A percentile compares a stretch with the other conserved stretches of the same genome.
Conservation (phyloP, 768 basidiomycete genomes). For the Amanita fuliginea region DNA sequence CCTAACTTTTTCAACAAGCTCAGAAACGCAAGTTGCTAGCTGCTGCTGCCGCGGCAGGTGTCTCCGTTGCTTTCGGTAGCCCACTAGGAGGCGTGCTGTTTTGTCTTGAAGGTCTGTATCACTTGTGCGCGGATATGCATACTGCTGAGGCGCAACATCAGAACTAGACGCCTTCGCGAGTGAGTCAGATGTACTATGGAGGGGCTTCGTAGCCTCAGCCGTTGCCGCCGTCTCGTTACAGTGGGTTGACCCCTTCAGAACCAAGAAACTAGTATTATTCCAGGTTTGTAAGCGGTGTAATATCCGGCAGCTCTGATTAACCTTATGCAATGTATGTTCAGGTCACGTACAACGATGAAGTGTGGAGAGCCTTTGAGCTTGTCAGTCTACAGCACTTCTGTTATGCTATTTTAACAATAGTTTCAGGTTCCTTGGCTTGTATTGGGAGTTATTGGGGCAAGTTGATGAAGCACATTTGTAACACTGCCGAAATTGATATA, state of each 20-base stretch:
- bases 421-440: slow-evolving; percentile 58
- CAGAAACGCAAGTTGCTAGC: slow-evolving; percentile 76
- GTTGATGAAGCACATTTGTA: slow-evolving; percentile 8
- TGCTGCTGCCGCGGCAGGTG: slow-evolving; percentile 77
- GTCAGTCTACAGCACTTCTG: slow-evolving; percentile 22
- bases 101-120: slow-evolving; percentile 52
- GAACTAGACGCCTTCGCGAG: slow-evolving; percentile 60
- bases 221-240: slow-evolving; percentile 80
- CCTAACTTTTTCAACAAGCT: slow-evolving; percentile 25
- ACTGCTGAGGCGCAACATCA: slow-evolving; percentile 10
- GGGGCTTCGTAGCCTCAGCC: slow-evolving; percentile 83
- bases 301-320: background rate
- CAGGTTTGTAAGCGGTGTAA: slow-evolving; percentile 29
- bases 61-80: slow-evolving; percentile 83
- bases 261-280: slow-evolving; percentile 74
- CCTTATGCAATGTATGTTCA: slow-evolving; percentile 11
- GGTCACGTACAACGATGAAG: slow-evolving; percentile 48
- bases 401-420: background rate
- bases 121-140: background rate
- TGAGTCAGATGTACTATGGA: slow-evolving; percentile 73
- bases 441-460: slow-evolving; percentile 52
- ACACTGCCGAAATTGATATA: slow-evolving; percentile 4
- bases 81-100: slow-evolving; percentile 82
- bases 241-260: slow-evolving; percentile 79
- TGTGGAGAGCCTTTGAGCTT: slow-evolving; percentile 66